These are phyloP conservation scores for Colletotrichum sp. DNA, from an alignment of 2,329 filamentous ascomycete species.

Conservation along the genomic window DNA sequence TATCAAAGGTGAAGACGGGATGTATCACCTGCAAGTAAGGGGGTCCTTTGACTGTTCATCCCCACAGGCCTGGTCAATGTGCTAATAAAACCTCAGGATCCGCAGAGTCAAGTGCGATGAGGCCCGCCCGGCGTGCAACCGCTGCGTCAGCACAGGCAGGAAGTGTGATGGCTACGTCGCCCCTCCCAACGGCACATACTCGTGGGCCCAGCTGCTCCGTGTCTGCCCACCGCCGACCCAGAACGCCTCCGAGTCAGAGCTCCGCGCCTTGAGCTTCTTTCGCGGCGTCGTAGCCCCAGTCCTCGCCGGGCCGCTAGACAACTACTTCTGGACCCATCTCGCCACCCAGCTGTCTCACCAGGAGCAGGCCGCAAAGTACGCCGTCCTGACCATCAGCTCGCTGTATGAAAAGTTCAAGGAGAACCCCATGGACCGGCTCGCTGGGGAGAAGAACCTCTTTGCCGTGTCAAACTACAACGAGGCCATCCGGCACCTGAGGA, in stretches of 20 bases:
- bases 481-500: slow-evolving; percentile 39
- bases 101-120: slow-evolving; percentile 39
- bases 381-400: slow-evolving; percentile 43
- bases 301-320: slow-evolving; percentile 38
- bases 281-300: slow-evolving; percentile 38
- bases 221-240: slow-evolving; percentile 25
- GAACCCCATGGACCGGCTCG: not conserved
- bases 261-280: slow-evolving; percentile 42
- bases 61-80: not conserved
- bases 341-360: slow-evolving; percentile 41
- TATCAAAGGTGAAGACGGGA: slow-evolving; percentile 27
- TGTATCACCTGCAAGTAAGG: slow-evolving; percentile 30
- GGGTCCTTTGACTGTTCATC: not conserved
- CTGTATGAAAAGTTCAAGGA: slow-evolving; percentile 38
- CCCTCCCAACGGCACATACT: slow-evolving; percentile 18
- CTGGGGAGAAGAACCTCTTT: slow-evolving; percentile 29
- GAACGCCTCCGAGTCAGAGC: slow-evolving; percentile 28
- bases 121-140: slow-evolving; percentile 28
- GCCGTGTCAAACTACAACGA: slow-evolving; percentile 46
- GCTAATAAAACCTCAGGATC: slow-evolving; percentile 19
- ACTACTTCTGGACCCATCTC: slow-evolving; percentile 46
- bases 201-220: slow-evolving; percentile 41
- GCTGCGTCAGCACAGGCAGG: slow-evolving; percentile 29
- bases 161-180: slow-evolving; percentile 36
- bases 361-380: slow-evolving; percentile 42